Base-by-base conservation (phyloP, 75 land plant species). In the Picea glauca region DNA sequence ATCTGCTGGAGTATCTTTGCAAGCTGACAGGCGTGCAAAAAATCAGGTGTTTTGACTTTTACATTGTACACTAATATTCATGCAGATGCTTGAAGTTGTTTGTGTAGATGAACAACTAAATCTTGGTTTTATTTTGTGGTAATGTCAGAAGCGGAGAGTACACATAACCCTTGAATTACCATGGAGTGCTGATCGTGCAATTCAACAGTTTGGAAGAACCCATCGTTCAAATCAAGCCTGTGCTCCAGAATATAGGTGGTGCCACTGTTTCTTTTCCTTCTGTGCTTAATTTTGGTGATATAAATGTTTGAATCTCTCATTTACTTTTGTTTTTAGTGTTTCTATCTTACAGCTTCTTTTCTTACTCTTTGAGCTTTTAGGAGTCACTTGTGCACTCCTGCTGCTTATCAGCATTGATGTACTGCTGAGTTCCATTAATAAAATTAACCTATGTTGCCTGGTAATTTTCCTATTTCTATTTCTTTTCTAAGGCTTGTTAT, bases 141-240 rank as follows among this genome's bases (percentile, higher is more conserved):
- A 31, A 50, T 77, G 8, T 62, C 86, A 96, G 99, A 91, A 78
- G 86, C 88, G 99, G 80, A 94, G 99, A 78, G 99, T 96, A 60
- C 99, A 96, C 79, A 54, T 94, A 79, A 96, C 99, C 14, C 83
- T 96, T 79, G 99, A 96, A 82, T 88, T 96, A 21, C 99, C 99
- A 68, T 96, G 99, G 99, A 96, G 99, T 89, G 99, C 99, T 79
- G 99, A 96, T 78, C 89, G 99, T 62, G 99, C 99, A 38, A 96
- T 96, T 84, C 99, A 96, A 85, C 99, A 96, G 74, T 93, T 92
- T 86, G 99, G 99, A 72, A 90, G 99, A 87, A 96, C 99, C 58
- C 99, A 96, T 81, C 88, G 99, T 11, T 96, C 99, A 23, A 96
- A 96, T 82, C 99, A 96, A 90, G 90, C 98, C 33, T 91, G 89